A percentile compares a stretch with the other conserved stretches of the same genome.
These are phyloP conservation scores for Chlamydomonas applanata DNA, from an alignment of 139 green algal genomes.

Conservation along the genomic window DNA sequence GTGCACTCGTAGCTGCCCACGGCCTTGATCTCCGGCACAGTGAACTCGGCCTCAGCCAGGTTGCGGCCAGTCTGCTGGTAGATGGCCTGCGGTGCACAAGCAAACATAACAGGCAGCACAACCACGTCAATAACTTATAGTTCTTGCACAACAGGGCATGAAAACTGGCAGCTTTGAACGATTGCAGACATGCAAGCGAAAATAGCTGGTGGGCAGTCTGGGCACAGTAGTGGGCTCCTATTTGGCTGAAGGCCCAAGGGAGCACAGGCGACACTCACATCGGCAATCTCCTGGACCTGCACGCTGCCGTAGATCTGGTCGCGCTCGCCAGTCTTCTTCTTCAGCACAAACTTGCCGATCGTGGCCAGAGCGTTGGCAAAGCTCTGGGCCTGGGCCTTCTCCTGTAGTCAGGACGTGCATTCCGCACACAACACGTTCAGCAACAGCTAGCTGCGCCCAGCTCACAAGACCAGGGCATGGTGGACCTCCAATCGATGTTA, in stretches of 20 bases:
- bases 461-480: not conserved
- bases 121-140: no score
- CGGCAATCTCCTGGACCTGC: constrained; percentile 33
- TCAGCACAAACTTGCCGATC: constrained; percentile 92
- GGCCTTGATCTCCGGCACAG: constrained; percentile 87
- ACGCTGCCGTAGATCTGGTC: constrained; percentile 81
- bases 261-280: not conserved
- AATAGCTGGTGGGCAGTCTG: no score
- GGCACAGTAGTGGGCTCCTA: no score
- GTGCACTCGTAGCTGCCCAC: constrained; percentile 77
- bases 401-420: constrained; percentile 36
- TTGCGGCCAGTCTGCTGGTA: constrained; percentile 78
- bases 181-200: no score
- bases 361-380: constrained; percentile 72
- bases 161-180: no score
- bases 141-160: no score
- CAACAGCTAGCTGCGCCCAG: not conserved
- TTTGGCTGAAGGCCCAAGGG: no score
- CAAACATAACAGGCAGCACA: no score
- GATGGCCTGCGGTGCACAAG: no score
- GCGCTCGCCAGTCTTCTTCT: constrained; percentile 86
- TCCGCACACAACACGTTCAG: not conserved
- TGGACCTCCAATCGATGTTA: no score
- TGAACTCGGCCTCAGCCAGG: constrained; percentile 72
- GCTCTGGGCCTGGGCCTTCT: constrained; percentile 68